Base-by-base conservation (phyloP, 73 alveolate species). In the Paramecium primaurelia region DNA sequence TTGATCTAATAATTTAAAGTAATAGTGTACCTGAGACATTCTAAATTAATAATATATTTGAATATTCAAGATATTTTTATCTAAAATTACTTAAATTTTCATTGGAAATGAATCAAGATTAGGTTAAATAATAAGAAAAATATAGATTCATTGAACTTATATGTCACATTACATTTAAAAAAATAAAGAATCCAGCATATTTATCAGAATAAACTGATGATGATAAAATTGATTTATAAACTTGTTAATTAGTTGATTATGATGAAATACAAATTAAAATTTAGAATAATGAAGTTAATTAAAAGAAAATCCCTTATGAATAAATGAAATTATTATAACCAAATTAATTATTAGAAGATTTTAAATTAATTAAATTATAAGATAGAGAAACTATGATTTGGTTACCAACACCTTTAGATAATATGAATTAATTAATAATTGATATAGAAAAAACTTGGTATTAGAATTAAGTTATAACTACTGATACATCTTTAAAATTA, bases 51-150 rank as follows among this genome's bases (percentile, higher is more conserved):
- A 45, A 4, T 4, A 47, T 44, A 12, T 80, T 45, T 26, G 91
- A 80, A 49, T 80, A 45, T 80, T 45, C 91, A 25, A 80, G 91
- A 49, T 32, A 45, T 12, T 80, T 34, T 80, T 80, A 45, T 45
- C 30, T 2, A 5, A 0, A 3, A 20, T 12, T 80, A 44, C 12
- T n/a, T 4, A n/a, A 54, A 6, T n/a, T 3, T 12, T 7, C 69
- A 4, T 54, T 18, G 16, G 12, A 54, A 18, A 20, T 54, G 20
- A 54, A 54, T 16, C 4, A 16, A 18, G 69, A 54, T 18, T 8
- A 54, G 20, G 8, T 44, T 8, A 26, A 40, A 25, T 3, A 14
- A 73, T 80, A 45, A 80, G 91, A 80, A 36, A 42, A 25, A 20
- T 80, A 44, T 16, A 80, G 51, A 80, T 44, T 44, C 5, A 9